Percentiles rank a stretch among this genome's conserved stretches.
These are phyloP conservation scores for Platanthera guangdongensis DNA, from an alignment of 106 monocot genomes.

Conservation along the genomic window DNA sequence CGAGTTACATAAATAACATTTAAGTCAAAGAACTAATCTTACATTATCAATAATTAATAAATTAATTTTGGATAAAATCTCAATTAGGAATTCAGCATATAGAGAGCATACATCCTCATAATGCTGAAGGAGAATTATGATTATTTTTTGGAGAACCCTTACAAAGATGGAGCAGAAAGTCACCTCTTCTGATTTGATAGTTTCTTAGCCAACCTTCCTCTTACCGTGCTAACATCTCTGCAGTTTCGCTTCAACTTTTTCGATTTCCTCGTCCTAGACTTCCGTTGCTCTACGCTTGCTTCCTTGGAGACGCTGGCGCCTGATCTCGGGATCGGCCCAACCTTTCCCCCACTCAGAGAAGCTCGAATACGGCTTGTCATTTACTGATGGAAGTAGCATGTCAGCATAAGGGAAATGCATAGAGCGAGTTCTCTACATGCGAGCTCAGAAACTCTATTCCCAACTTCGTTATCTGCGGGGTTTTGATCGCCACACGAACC, in stretches of 20 bases:
- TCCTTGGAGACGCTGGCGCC: constrained; percentile 61
- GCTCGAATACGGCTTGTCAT: constrained; percentile 34
- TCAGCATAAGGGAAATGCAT: constrained; percentile 73
- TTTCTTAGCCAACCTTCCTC: constrained; percentile 62
- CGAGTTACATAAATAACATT: no score
- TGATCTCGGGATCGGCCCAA: constrained; percentile 90
- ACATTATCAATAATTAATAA: no score
- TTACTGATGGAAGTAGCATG: constrained; percentile 37
- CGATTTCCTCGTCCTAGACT: constrained; percentile 22
- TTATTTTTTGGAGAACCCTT: no score
- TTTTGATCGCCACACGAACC: constrained; percentile 43
- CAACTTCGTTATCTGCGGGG: constrained; percentile 53
- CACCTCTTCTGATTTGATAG: constrained; percentile 32
- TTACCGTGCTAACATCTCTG: constrained; percentile 27
- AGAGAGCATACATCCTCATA: no score
- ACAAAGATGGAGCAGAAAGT: background rate
- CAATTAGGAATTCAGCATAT: no score
- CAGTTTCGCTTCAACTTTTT: constrained; percentile 4
- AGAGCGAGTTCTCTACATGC: constrained; percentile 20
- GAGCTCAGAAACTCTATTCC: constrained; percentile 49
- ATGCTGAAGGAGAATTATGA: no score
- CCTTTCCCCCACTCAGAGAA: constrained; percentile 87
- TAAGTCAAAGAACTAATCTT: no score
- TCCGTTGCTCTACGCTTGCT: constrained; percentile 7
- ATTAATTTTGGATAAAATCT: no score